phyloP scores from a whole-genome alignment of 2,329 filamentous ascomycete genomes.

The Rhynchosporium graminicola region DNA sequence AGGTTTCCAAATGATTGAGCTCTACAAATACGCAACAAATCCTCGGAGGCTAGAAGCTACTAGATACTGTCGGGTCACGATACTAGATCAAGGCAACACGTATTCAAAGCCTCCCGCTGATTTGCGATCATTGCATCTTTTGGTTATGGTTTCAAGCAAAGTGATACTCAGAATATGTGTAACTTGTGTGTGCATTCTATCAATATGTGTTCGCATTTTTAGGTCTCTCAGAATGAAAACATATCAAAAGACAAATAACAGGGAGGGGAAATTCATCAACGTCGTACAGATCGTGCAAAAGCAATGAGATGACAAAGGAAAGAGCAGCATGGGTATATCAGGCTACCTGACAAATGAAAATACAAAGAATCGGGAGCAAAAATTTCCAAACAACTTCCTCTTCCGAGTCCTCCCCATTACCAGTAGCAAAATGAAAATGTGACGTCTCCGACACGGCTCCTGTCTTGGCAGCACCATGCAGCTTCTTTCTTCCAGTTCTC shows the following conservation, averaged over 20 bases:
- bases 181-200: no score
- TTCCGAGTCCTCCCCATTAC: background rate
- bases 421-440: background rate
- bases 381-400: background rate
- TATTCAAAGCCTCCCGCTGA: no score
- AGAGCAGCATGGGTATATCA: slow-evolving; percentile 23
- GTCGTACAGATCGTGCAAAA: background rate
- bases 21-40: no score
- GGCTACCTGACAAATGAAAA: slow-evolving; percentile 22
- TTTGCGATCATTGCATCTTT: no score
- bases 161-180: no score
- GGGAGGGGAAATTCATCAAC: background rate
- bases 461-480: background rate
- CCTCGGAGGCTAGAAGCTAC: no score
- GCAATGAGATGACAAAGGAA: slow-evolving; percentile 17
- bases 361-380: background rate
- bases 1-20: no score
- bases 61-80: no score
- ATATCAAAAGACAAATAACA: background rate
- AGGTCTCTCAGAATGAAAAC: no score
- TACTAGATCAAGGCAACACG: no score
- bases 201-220: no score
- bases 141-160: no score
- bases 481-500: background rate
- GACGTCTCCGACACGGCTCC: background rate